Base-by-base conservation (phyloP, 352 stramenopile genomes). In the Phytophthora pistaciae region DNA sequence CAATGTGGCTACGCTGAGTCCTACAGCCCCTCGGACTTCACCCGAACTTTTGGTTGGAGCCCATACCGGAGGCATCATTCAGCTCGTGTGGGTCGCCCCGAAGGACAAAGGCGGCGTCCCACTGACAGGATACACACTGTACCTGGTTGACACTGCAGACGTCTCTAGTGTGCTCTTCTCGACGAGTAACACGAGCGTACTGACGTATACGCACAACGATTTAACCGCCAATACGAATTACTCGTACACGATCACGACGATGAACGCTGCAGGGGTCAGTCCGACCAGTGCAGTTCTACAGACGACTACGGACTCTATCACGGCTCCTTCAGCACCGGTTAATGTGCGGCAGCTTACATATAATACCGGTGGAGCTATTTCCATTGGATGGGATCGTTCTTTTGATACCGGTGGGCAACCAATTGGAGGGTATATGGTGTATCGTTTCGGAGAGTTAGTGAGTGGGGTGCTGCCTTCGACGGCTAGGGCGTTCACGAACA, bases 391-490 rank as follows among this genome's bases (percentile, higher is more conserved):
- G 86, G 70, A 84, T 33, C 75, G 68, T 3, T 80, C 83, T 0
- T 36, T 87, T n/a, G 86, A 93, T 36, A 77, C 77, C 2, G 86
- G 86, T 6, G 86, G 86, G 0, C 75, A 87, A 18, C 70, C 79
- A 0, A 74, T 93, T 5, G 62, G 31, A 13, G 66, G 66, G 2
- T 93, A 90, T 44, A 80, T 69, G 65, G 55, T 93, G 0, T 92
- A 91, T 62, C 81, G 84, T 9, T 78, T 91, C 48, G 79, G 79
- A 9, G 62, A 48, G 0, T 14, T 66, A 0, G 61, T 92, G 13
- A 72, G 61, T 3, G 56, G 66, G 3, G 73, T 78, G 0, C 54
- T 88, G 3, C 27, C 59, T n/a, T 25, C 79, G 1, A 48, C 25
- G 5, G 56, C 60, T 0, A 60, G 57, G 18, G 75, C 7, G n/a